Percentiles rank a stretch among this genome's conserved stretches.
These are phyloP conservation scores for Erysimum cheiranthoides DNA, from an alignment of 345 rosid genomes.

Conservation along the genomic window DNA sequence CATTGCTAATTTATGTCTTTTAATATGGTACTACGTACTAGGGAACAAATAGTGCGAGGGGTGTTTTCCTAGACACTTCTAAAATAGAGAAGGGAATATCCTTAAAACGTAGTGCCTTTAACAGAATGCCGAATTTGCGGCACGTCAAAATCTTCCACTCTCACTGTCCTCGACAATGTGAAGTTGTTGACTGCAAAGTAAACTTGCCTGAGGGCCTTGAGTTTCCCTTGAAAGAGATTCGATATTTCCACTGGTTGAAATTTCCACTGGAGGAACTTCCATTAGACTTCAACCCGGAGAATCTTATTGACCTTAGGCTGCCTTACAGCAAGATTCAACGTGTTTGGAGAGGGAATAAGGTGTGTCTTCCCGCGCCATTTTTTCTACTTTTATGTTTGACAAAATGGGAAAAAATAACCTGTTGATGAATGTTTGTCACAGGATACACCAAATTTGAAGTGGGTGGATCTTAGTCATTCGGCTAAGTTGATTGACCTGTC, in stretches of 20 bases:
- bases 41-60: background rate
- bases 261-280: constrained; percentile 32
- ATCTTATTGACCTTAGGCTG: constrained; percentile 39
- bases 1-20: too few relatives aligned
- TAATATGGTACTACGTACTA: too few relatives aligned
- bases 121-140: constrained; percentile 27
- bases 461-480: constrained; percentile 36
- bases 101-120: background rate
- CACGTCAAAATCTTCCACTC: constrained; percentile 37
- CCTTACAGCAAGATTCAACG: constrained; percentile 14
- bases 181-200: background rate
- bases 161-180: background rate
- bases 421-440: background rate
- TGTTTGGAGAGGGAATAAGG: constrained; percentile 34
- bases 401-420: too few relatives aligned
- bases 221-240: constrained; percentile 18
- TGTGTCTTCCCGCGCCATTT: background rate
- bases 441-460: constrained; percentile 24
- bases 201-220: constrained; percentile 7
- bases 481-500: constrained; percentile 17
- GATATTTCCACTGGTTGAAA: constrained; percentile 36
- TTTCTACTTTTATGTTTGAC: too few relatives aligned
- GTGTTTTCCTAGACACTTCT: constrained; percentile 23
- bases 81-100: background rate
- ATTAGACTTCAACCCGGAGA: background rate